A percentile compares a stretch with the other conserved stretches of the same genome.
Conservation (phyloP, 371 early-diverging fungal genomes). For the Mortierella sp. region DNA sequence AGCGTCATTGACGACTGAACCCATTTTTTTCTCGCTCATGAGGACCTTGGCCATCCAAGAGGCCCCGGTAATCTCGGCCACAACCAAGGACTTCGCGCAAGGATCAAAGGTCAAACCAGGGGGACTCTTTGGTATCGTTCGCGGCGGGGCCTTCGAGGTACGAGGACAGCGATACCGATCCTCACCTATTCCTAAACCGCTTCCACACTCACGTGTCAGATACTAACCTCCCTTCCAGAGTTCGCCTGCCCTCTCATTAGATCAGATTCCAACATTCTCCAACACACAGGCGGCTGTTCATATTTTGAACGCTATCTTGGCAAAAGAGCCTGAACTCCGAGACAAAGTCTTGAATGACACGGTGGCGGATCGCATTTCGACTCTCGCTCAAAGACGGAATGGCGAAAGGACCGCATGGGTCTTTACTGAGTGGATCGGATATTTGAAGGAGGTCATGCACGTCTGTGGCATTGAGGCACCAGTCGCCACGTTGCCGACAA, state of each 20-base stretch:
- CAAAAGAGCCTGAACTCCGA: constrained; percentile 37
- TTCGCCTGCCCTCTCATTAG: constrained; percentile 24
- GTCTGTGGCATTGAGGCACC: constrained; percentile 37
- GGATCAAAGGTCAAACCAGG: constrained; percentile 22
- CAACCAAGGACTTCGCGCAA: background rate
- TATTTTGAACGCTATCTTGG: constrained; percentile 30
- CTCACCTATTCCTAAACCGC: constrained; percentile 43
- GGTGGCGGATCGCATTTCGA: constrained; percentile 23
- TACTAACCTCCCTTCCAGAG: constrained; percentile 4
- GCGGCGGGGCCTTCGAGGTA: background rate
- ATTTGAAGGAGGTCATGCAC: constrained; percentile 43
- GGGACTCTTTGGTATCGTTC: constrained; percentile 12
- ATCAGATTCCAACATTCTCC: constrained; percentile 42
- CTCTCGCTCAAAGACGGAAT: background rate
- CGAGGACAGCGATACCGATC: constrained; percentile 29
- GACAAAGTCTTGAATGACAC: constrained; percentile 36
- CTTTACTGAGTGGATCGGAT: constrained; percentile 40
- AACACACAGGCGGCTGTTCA: constrained; percentile 34
- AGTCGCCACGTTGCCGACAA: background rate
- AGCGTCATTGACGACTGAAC: constrained; percentile 30
- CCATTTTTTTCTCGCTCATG: constrained; percentile 37
- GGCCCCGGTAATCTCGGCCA: constrained; percentile 20
- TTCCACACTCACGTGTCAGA: constrained; percentile 19
- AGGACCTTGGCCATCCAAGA: constrained; percentile 37
- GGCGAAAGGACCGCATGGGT: constrained; percentile 9